These are phyloP conservation scores for Umbelopsis sp. DNA, from an alignment of 192 early-diverging fungal species.

Conservation along the genomic window DNA sequence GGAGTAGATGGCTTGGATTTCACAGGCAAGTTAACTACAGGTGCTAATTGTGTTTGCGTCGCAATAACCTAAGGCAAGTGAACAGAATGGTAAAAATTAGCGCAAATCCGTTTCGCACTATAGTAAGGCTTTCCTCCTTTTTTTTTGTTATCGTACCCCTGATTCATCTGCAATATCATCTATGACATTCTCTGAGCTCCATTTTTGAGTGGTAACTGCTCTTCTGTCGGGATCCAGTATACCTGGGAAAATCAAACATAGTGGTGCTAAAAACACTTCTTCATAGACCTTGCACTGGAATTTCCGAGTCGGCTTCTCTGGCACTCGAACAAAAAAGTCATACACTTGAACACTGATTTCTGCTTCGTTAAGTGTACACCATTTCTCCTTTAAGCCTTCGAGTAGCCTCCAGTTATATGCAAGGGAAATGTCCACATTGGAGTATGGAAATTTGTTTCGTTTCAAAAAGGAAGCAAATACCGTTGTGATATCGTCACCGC, in stretches of 20 bases:
- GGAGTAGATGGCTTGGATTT: constrained; percentile 11
- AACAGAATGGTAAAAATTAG: neutral
- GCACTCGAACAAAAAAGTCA: constrained; percentile 80
- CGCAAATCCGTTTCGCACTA: neutral
- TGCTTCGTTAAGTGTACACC: constrained; percentile 81
- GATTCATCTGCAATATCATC: constrained; percentile 38
- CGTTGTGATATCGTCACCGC: constrained; percentile 88
- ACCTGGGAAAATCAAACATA: constrained; percentile 32
- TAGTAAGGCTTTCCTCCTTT: neutral
- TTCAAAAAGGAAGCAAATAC: constrained; percentile 68
- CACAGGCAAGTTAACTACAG: neutral
- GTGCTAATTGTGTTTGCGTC: neutral
- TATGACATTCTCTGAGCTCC: constrained; percentile 16
- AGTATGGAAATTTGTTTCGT: constrained; percentile 76
- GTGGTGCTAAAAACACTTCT: constrained; percentile 76
- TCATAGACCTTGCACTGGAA: constrained; percentile 88
- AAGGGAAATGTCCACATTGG: constrained; percentile 58
- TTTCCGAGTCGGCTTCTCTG: constrained; percentile 66
- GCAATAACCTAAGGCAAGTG: neutral
- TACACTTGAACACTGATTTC: constrained; percentile 84
- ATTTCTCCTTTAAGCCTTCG: constrained; percentile 81
- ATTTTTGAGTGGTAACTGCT: constrained; percentile 26
- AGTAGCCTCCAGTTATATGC: constrained; percentile 75
- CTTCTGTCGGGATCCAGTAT: constrained; percentile 30
- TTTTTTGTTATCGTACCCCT: neutral